Base-by-base conservation (phyloP, 2,329 filamentous ascomycete genomes). In the Claviceps spartinae region DNA sequence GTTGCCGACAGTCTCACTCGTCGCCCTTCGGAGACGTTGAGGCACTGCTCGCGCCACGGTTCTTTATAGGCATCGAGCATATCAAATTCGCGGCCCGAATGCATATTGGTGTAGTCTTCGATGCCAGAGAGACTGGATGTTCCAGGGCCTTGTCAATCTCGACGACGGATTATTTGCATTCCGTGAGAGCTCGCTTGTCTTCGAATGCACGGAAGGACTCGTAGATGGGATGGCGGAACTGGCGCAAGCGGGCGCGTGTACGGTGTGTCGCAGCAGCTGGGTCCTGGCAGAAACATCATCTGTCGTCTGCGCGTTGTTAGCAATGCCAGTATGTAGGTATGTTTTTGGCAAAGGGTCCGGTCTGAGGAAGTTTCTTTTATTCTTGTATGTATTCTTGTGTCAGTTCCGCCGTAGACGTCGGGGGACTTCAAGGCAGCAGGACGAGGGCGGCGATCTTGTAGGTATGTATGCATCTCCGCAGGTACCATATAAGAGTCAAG, bases 91-190 rank as follows among this genome's bases (percentile, higher is more conserved):
- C 88, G 84, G 42, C 88, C 87, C 1, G 88, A 87, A 57, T 83
- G 81, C 45, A 71, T 76, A 64, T 79, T 83, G 53, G 83, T 82
- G 47, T 81, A 75, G 43, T 96, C 90, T 63, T 93, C 82, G 64
- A 91, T 94, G 40, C 83, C 81, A 22, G 71, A 77, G 58, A 67
- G 69, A 44, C 68, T 67, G 60, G 88, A 81, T 55, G 82, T 78
- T 54, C 83, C 83, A 0, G 87, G 86, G 0, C 88, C 88, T 26
- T 82, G 80, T 91, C 93, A 98, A 91, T 82, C 69, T 96, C 89
- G 30, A 97, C 89, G n/a, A 96, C 88, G 18, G 86, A 94, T 71
- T 98, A 93, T 72, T 98, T 98, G 79, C 95, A 98, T 66, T 96
- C 88, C 38, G 87, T 89, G 53, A 98, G 72, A 43, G 95, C 84